A percentile compares a stretch with the other conserved stretches of the same genome.
phyloP scores from a whole-genome alignment of 805 yeast genomes.

The Myxozyma kluyveri region DNA sequence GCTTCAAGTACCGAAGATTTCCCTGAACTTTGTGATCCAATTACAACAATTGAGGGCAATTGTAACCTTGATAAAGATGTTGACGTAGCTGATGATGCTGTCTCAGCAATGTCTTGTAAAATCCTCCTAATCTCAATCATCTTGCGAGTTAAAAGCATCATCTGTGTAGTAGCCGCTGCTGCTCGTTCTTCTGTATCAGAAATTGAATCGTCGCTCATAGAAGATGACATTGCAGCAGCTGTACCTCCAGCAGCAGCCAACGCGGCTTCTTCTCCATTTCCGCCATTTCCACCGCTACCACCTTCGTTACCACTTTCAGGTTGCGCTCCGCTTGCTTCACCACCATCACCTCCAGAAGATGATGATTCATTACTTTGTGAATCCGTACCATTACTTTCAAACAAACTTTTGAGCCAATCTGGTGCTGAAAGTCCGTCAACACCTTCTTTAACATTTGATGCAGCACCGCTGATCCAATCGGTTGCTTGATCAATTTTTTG shows the following conservation, averaged over 20 bases:
- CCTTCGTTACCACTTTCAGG: constrained; percentile 27
- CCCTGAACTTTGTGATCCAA: constrained; percentile 97
- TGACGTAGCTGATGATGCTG: constrained; percentile 48
- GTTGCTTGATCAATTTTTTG: constrained; percentile 62
- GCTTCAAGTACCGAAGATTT: constrained; percentile 94
- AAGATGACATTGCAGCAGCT: constrained; percentile 57
- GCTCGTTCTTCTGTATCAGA: constrained; percentile 49
- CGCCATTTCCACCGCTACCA: constrained; percentile 37
- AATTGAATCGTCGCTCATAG: constrained; percentile 39
- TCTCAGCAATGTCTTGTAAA: constrained; percentile 68
- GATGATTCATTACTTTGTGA: neutral
- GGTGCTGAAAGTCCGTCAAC: constrained; percentile 41
- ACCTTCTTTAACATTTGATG: constrained; percentile 52
- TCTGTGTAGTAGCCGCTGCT: constrained; percentile 55
- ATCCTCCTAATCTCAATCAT: constrained; percentile 94
- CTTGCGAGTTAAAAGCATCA: constrained; percentile 84
- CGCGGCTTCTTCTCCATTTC: constrained; percentile 40
- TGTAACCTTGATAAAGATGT: constrained; percentile 45
- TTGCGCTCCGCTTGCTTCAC: constrained; percentile 2
- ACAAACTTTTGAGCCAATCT: constrained; percentile 27
- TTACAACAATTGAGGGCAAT: constrained; percentile 91
- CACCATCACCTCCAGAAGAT: neutral
- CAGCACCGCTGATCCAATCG: constrained; percentile 44
- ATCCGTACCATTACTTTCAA: constrained; percentile 4
- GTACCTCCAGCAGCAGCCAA: constrained; percentile 49